Evolutionary conservation across 139 green algal species (phyloP), one percentile per base, ranked within the genome.

Genomic region (Coccomyxa sp.): DNA sequence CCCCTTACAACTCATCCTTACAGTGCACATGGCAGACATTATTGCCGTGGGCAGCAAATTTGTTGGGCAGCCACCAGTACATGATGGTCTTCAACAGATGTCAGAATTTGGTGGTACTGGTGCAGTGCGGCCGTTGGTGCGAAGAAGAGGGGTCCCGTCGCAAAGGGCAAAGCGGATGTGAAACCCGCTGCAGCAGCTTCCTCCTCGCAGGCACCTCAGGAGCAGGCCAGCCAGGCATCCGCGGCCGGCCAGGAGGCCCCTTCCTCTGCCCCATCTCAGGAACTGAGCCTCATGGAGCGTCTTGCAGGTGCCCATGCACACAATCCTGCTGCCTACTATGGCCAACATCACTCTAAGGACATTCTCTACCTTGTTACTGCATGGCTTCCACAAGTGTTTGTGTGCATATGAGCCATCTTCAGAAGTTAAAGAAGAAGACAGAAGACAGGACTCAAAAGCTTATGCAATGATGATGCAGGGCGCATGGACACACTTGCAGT

Each of bases 271-370:
- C 30, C 32, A 21, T 28, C 30, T 16, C 83, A 89, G 77, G 88
- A 86, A 58, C 66, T 88, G 57, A 85, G 79, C 31, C 87, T 91
- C 28, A 86, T 91, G 85, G 82, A 87, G 9, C 86, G 88, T 17
- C 82, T 91, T 81, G 86, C 88, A 13, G 76, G 76, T 78, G 66
- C 66, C 25, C 23, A 7, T 3, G 23, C 66, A 75, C 66, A 75
- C 4, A 30, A 7, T 7, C 21, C 66, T 75, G 66, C 66, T 75
- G 66, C 66, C 21, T 58, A 1, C 28, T 83, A n/a, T 13, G 13
- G 38, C 38, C 7, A 51, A 11, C 38, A 51, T 51, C 38, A 3
- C 38, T 51, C 38, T 51, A 51, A 7, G 38, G 7, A 51, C 38
- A 51, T 51, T 11, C 7, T 51, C 38, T 3, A 3, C 38, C 38